These are phyloP conservation scores for Ceriops zippeliana DNA, from an alignment of 345 rosid genomes.

Conservation along the genomic window DNA sequence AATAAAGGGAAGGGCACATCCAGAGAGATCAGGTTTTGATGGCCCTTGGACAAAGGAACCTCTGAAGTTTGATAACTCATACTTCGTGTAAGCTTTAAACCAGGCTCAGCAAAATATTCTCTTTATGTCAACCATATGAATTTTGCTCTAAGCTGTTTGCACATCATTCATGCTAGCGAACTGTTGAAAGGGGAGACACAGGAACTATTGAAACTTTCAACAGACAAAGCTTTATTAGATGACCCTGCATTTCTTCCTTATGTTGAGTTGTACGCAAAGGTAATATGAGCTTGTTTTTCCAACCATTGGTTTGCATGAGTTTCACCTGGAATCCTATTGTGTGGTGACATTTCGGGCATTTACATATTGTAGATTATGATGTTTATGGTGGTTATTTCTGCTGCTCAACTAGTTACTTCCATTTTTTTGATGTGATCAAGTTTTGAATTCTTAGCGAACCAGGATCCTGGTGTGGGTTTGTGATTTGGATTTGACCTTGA, in stretches of 20 bases:
- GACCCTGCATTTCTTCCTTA: slow-evolving; percentile 61
- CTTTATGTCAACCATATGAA: neutral
- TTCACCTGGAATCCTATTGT: slow-evolving; percentile 11
- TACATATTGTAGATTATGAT: too few relatives aligned
- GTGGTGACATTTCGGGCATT: too few relatives aligned
- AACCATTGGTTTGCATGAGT: neutral
- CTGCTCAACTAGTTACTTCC: too few relatives aligned
- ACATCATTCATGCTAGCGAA: slow-evolving; percentile 40
- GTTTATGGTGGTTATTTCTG: too few relatives aligned
- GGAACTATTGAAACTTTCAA: slow-evolving; percentile 82
- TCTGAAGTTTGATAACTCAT: slow-evolving; percentile 86
- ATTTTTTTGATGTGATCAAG: too few relatives aligned
- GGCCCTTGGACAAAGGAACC: slow-evolving; percentile 98
- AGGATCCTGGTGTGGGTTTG: neutral
- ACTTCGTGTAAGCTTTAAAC: slow-evolving; percentile 62
- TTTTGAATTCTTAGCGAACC: too few relatives aligned
- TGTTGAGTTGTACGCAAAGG: slow-evolving; percentile 86
- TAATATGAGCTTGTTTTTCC: slow-evolving; percentile 18
- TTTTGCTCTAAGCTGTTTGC: neutral
- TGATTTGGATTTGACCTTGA: too few relatives aligned
- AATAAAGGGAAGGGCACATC: slow-evolving; percentile 82
- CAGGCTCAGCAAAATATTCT: neutral
- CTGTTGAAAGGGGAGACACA: slow-evolving; percentile 69
- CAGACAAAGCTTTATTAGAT: slow-evolving; percentile 69
- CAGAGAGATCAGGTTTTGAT: slow-evolving; percentile 90